Evolutionary conservation across 139 green algal genomes (phyloP), one percentile per base, ranked within the genome.

Genomic region (Pleodorina starrii): DNA sequence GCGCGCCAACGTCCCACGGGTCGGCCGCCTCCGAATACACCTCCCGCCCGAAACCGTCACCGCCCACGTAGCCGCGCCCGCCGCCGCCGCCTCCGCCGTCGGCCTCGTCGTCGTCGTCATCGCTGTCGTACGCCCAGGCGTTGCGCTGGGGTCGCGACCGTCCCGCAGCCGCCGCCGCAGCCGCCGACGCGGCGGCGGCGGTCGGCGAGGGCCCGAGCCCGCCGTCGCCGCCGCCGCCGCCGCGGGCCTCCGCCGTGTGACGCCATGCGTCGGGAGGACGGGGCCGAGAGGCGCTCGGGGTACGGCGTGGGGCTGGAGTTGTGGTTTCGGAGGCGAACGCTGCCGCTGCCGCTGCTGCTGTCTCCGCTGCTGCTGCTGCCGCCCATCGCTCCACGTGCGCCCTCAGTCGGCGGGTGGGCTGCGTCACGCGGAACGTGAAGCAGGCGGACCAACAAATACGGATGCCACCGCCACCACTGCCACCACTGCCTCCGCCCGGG

Each of bases 1-100:
- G 79, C 12, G 90, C 81, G 7, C 74, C 71, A 21, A 59, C 84
- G 76, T 98, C 96, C 96, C 96, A 97, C 5, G 81, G 82, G 16
- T 91, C 90, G 19, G 12, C 63, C 36, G 12, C 63, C 36, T 35
- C 51, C 38, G 27, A 40, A 23, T 36, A 73, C 63, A 73, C 63
- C 17, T n/a, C n/a, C n/a, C n/a, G n/a, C n/a, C 69, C 69, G 25
- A 72, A 27, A 25, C 51, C 54, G 1, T 75, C 36, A 27, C 40
- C 79, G 14, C 54, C 79, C 36, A 54, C 79, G 9, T 84, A 44
- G 1, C 32, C 44, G 2, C 16, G 54, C 48, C 10, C 29, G 10
- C 73, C 27, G 63, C 40, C 38, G 75, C 75, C 75, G 16, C 75
- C 46, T 46, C 4, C 75, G 46, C 73, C 25, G 43, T 9, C 40